phyloP scores from a whole-genome alignment of 2,329 filamentous ascomycete genomes.

The Penicillium frequentans region DNA sequence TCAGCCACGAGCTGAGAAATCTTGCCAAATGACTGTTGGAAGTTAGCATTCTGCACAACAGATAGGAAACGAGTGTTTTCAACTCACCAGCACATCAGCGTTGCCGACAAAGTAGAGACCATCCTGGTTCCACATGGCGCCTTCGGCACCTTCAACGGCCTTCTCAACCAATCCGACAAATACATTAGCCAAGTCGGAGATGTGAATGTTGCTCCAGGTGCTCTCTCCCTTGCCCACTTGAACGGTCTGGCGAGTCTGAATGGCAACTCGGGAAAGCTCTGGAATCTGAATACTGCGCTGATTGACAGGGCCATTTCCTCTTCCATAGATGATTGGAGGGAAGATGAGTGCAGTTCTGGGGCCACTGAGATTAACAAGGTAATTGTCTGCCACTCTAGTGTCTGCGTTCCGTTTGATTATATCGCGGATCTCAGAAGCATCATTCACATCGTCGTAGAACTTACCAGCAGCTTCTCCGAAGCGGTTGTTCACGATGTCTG shows the following conservation, averaged over 20 bases:
- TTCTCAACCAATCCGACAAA: conserved; percentile 54
- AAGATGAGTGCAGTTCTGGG: conserved; percentile 62
- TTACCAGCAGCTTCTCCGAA: conserved; percentile 33
- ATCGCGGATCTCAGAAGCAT: conserved; percentile 31
- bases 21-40: conserved; percentile 22
- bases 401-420: conserved; percentile 40
- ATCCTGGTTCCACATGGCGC: conserved; percentile 16
- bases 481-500: conserved; percentile 33
- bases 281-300: conserved; percentile 54
- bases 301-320: conserved; percentile 52
- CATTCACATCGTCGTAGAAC: conserved; percentile 39
- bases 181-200: conserved; percentile 57
- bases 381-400: conserved; percentile 67
- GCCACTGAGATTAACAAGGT: conserved; percentile 54
- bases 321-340: conserved; percentile 62
- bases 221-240: conserved; percentile 57
- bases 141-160: conserved; percentile 25
- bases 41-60: neutral
- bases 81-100: conserved; percentile 24
- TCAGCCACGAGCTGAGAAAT: conserved; percentile 24
- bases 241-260: conserved; percentile 52
- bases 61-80: neutral
- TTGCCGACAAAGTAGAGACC: conserved; percentile 18
- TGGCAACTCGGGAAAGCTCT: conserved; percentile 41
- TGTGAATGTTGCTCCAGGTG: conserved; percentile 61